Evolutionary conservation across 139 green algal species (phyloP).

Genomic region (Microglena sp.): DNA sequence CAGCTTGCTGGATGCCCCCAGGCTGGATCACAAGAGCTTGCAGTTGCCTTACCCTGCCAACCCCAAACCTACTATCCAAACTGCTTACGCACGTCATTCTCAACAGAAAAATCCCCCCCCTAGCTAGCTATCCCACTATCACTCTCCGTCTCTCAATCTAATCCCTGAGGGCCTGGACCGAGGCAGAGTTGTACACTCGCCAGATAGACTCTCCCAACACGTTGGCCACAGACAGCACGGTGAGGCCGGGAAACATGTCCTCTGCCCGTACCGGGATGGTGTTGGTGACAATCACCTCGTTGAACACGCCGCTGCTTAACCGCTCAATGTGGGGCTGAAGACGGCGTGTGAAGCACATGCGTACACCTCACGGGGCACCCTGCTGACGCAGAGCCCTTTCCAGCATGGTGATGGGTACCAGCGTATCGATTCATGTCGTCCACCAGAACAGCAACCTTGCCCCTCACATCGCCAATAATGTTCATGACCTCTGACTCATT

Average conservation of each 20-base stretch:
- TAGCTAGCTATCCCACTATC: not conserved
- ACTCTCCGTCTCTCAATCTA: not conserved
- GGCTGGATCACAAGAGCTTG: too few species aligned
- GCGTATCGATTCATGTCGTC: slow-evolving; percentile 99
- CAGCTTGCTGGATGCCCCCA: too few species aligned
- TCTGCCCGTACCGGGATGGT: slow-evolving; percentile 78
- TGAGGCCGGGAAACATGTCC: slow-evolving; percentile 90
- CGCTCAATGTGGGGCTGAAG: slow-evolving; percentile 53
- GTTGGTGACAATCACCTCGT: slow-evolving; percentile 98
- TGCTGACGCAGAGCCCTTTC: slow-evolving; percentile 77
- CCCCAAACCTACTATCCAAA: too few species aligned
- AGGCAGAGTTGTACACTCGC: slow-evolving; percentile 89
- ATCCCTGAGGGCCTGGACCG: slow-evolving; percentile 59
- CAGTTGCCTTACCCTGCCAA: too few species aligned
- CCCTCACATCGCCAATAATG: slow-evolving; percentile 95
- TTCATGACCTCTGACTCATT: slow-evolving; percentile 99
- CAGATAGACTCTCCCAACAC: slow-evolving; percentile 97
- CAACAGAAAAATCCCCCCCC: too few species aligned
- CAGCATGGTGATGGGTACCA: slow-evolving; percentile 94
- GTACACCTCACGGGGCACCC: slow-evolving; percentile 78
- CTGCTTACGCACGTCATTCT: too few species aligned
- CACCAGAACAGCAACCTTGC: slow-evolving; percentile 97
- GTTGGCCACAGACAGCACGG: slow-evolving; percentile 91
- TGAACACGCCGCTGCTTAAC: slow-evolving; percentile 79
- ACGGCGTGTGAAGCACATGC: slow-evolving; percentile 92